Conservation (phyloP, 2,329 filamentous ascomycete genomes). For the Venturia effusa region DNA sequence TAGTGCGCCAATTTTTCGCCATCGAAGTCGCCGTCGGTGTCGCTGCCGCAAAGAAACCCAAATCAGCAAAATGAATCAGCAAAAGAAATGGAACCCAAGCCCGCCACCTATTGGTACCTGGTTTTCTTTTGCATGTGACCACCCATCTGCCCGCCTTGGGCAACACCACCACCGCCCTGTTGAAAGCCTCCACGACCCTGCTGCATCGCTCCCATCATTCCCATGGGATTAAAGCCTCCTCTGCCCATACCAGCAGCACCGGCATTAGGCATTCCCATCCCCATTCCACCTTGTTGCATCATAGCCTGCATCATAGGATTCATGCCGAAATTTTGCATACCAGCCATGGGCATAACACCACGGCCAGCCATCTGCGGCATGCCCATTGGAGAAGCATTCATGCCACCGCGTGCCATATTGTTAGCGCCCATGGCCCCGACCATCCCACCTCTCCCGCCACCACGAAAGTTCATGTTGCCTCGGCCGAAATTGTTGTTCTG, state of each 20-base stretch:
- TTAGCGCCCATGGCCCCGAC: conserved; percentile 15
- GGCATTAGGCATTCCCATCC: not conserved
- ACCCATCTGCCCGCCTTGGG: not conserved
- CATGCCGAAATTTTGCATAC: conserved; percentile 2
- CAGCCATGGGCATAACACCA: conserved; percentile 18
- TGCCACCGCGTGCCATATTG: conserved; percentile 29
- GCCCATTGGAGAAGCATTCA: conserved; percentile 23
- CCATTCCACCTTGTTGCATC: conserved; percentile 5
- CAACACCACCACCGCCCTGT: not conserved
- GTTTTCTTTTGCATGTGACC: not conserved
- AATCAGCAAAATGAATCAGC: not conserved
- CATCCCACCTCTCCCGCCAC: conserved; percentile 27
- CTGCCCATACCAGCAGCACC: not conserved
- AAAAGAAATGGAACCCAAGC: not conserved
- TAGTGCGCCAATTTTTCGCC: not conserved
- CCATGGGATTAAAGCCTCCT: conserved; percentile 1
- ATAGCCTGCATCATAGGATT: not conserved
- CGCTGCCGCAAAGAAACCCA: not conserved
- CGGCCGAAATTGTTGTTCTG: conserved; percentile 19
- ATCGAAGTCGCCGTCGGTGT: not conserved
- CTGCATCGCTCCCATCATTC: conserved; percentile 7
- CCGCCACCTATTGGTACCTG: not conserved
- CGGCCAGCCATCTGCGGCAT: conserved; percentile 33
- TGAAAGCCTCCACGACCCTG: not conserved
- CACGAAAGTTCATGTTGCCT: conserved; percentile 17